phyloP scores from a whole-genome alignment of 176 grass and related monocot genomes.

The Triticum timopheevii region DNA sequence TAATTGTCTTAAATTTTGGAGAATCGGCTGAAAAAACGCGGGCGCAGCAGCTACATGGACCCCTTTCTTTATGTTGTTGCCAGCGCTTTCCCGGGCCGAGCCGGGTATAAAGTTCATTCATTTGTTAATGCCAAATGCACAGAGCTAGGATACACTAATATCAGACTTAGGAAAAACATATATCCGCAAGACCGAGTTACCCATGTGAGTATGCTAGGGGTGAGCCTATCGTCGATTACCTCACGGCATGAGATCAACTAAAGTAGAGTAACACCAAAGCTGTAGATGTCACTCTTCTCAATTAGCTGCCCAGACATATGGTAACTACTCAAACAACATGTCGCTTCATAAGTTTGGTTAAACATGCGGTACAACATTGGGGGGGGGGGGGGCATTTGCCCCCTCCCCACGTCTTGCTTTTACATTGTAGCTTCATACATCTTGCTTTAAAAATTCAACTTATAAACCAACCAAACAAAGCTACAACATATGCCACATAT shows the following conservation, averaged over 20 bases:
- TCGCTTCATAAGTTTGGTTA: too few species aligned
- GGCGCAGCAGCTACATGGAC: too few species aligned
- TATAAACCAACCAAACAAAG: background rate
- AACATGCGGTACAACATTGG: too few species aligned
- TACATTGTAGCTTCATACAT: background rate
- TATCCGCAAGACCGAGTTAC: slow-evolving; percentile 22
- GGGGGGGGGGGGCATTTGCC: too few species aligned
- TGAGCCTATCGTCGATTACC: slow-evolving; percentile 45
- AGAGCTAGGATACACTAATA: background rate
- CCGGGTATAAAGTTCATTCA: background rate
- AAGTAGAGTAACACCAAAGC: slow-evolving; percentile 68
- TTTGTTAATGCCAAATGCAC: background rate
- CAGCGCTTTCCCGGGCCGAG: too few species aligned
- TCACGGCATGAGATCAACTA: slow-evolving; percentile 69
- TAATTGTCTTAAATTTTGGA: too few species aligned
- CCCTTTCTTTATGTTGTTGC: too few species aligned
- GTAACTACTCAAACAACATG: slow-evolving; percentile 46
- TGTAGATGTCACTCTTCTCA: slow-evolving; percentile 82
- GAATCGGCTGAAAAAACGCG: too few species aligned
- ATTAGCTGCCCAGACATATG: slow-evolving; percentile 60
- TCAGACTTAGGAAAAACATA: background rate
- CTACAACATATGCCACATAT: slow-evolving; percentile 41
- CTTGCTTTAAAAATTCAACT: background rate
- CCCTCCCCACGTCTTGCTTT: too few species aligned
- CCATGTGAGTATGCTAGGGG: slow-evolving; percentile 62